A percentile compares a stretch with the other conserved stretches of the same genome.
phyloP scores from a whole-genome alignment of 257 asterid genomes.

The Solanum appendiculatum region DNA sequence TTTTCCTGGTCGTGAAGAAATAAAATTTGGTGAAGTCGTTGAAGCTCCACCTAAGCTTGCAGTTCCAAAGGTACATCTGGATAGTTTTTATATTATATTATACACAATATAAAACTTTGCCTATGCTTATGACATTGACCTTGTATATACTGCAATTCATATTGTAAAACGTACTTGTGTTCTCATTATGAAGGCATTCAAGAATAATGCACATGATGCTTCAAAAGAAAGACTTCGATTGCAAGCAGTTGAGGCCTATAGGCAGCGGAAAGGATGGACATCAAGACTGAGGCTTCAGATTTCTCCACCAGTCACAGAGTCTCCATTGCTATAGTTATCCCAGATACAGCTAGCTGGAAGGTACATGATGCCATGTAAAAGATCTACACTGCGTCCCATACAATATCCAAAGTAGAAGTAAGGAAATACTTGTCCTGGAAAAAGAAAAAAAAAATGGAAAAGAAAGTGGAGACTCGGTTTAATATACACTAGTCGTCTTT shows the following conservation, averaged over 20 bases:
- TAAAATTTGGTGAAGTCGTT: conserved; percentile 83
- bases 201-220: conserved; percentile 42
- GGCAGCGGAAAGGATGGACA: conserved; percentile 80
- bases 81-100: not conserved
- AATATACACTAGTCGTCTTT: not conserved
- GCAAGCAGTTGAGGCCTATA: conserved; percentile 73
- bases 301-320: conserved; percentile 26
- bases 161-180: not conserved
- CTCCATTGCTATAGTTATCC: conserved; percentile 11
- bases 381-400: not conserved
- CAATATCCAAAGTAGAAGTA: not conserved
- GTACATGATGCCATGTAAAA: not conserved
- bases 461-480: not conserved
- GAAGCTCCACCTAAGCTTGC: conserved; percentile 75
- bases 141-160: not conserved
- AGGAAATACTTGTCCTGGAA: not conserved
- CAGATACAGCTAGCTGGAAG: not conserved
- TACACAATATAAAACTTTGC: not conserved
- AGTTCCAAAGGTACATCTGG: conserved; percentile 61
- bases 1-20: conserved; percentile 51
- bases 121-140: not conserved
- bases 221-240: conserved; percentile 83
- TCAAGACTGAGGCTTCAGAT: conserved; percentile 78
- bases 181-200: conserved; percentile 37
- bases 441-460: not conserved